Evolutionary conservation across 2,329 filamentous ascomycete species (phyloP).

Genomic region (Zasmidium cellare): DNA sequence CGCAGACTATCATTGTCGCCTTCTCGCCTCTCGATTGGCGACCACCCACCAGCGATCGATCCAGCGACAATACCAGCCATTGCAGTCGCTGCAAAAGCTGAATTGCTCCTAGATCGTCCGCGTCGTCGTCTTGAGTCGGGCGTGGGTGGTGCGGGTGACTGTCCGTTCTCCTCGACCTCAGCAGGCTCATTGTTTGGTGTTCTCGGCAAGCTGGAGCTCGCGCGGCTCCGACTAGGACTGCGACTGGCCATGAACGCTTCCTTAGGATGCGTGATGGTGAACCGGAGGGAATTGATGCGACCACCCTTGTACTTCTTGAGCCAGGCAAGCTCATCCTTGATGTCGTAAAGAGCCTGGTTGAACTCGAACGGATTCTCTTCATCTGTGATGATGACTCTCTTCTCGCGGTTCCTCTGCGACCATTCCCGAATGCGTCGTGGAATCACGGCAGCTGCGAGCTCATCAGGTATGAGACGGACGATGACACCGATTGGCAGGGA

Average conservation of each 20-base stretch:
- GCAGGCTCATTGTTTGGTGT: conserved; percentile 60
- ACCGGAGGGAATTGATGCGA: conserved; percentile 77
- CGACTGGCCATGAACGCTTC: conserved; percentile 66
- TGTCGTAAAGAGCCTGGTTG: conserved; percentile 70
- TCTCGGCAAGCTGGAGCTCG: conserved; percentile 63
- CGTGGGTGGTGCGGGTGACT: conserved; percentile 48
- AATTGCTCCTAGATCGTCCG: conserved; percentile 68
- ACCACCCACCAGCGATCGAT: conserved; percentile 71
- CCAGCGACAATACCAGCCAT: conserved; percentile 84
- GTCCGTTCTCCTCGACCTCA: conserved; percentile 39
- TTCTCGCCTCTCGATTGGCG: conserved; percentile 60
- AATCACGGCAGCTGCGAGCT: conserved; percentile 21
- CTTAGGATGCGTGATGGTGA: conserved; percentile 72
- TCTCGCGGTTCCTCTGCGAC: conserved; percentile 40
- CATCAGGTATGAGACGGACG: conserved; percentile 1
- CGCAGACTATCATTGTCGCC: conserved; percentile 34
- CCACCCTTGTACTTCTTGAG: conserved; percentile 79
- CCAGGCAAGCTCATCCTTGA: conserved; percentile 78
- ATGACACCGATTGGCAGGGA: conserved; percentile 81
- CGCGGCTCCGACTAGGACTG: conserved; percentile 61
- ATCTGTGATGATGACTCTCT: conserved; percentile 44
- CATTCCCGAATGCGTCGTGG: conserved; percentile 42
- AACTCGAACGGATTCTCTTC: conserved; percentile 53
- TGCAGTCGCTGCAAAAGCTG: conserved; percentile 71
- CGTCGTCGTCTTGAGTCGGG: conserved; percentile 57